These are phyloP conservation scores for Rhododendron henanense DNA, from an alignment of 148 eudicot genomes.

Conservation along the genomic window DNA sequence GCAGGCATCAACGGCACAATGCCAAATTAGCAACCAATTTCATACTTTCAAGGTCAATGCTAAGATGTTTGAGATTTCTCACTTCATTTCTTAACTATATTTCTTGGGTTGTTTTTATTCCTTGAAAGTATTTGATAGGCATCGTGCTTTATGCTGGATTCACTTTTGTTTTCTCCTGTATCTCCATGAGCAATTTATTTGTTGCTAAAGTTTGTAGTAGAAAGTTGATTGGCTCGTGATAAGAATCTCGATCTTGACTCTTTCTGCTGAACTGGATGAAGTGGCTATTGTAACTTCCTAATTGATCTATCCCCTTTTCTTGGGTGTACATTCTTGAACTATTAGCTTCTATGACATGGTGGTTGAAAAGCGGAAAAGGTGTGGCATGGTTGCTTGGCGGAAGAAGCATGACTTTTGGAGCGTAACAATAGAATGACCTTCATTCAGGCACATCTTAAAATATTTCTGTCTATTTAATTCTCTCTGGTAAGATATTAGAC, in stretches of 20 bases:
- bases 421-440: background rate
- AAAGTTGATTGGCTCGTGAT: background rate
- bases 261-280: background rate
- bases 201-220: background rate
- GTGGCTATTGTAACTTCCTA: background rate
- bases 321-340: background rate
- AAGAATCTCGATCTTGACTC: background rate
- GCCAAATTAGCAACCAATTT: background rate
- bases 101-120: background rate
- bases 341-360: conserved; percentile 1
- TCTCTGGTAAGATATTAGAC: too few species aligned
- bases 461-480: too few species aligned
- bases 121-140: background rate
- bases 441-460: background rate
- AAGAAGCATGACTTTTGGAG: background rate
- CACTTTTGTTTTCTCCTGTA: background rate
- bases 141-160: background rate
- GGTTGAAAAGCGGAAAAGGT: background rate
- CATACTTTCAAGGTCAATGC: background rate
- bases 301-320: background rate
- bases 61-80: conserved; percentile 2
- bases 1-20: background rate
- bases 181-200: background rate
- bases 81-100: background rate
- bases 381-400: background rate